Evolutionary conservation across 495 filamentous ascomycete species (phyloP), one percentile per base, ranked within the genome.

Genomic region (Tuber umbilicatum): DNA sequence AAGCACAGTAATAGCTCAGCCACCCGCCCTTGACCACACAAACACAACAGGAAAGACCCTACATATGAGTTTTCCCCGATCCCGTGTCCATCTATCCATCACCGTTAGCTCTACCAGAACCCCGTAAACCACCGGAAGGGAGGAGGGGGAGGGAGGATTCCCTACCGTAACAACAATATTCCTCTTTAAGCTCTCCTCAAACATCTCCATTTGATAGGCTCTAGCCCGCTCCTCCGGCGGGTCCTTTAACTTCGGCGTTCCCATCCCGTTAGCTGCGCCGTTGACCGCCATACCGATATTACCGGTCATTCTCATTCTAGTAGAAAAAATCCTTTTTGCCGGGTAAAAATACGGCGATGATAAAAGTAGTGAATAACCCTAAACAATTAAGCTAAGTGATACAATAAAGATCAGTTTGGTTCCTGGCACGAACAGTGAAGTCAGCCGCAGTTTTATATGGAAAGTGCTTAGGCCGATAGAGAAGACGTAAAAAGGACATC

Each of bases 31-130:
- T 14, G 27, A 19, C 55, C 27, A 35, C 12, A 17, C 55, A 64
- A 64, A 76, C 35, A 39, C 68, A 27, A 74, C 39, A 71, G 23
- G n/a, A 12, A 35, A 68, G 47, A 70, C 40, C 55, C 81, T 89
- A 94, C 93, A 97, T 90, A 73, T 92, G 90, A 3, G 94, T 97
- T 83, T 98, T 98, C 14, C 94, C 94, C 81, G 89, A 93, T 2
- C 94, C 94, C 0, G 94, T 97, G 80, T 95, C 93, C 94, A 97
- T 97, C 91, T 94, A 75, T 55, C 50, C 10, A 50, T 43, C 35
- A 27, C 72, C 19, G 2, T 64, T 43, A 68, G 55, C 64, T 70
- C 55, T 35, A 47, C 67, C 16, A 74, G 43, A 47, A 64, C 40
- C 50, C 5, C 38, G n/a, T 35, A 35, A 19, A 35, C 55, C 7